A percentile compares a stretch with the other conserved stretches of the same genome.
Conservation (phyloP, 495 filamentous ascomycete species). For the Penicillium coprophilum region DNA sequence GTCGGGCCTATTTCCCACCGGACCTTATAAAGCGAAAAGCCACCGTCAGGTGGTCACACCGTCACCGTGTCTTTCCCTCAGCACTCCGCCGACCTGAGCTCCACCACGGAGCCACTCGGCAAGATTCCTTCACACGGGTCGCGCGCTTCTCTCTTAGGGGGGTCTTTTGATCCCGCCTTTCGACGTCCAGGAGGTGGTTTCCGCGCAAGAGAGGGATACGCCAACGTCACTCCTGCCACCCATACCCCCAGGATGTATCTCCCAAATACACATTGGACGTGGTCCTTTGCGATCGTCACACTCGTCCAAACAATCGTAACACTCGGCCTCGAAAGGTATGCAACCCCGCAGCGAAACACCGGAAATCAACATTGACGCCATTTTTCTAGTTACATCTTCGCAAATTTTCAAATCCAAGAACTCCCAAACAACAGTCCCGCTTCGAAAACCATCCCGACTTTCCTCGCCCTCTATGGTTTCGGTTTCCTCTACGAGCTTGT, state of each 20-base stretch:
- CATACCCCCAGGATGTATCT: slow-evolving; percentile 57
- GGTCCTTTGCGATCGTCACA: slow-evolving; percentile 75
- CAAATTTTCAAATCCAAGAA: slow-evolving; percentile 70
- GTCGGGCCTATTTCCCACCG: slow-evolving; percentile 11
- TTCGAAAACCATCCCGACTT: slow-evolving; percentile 75
- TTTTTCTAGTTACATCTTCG: slow-evolving; percentile 44
- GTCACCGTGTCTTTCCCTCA: slow-evolving; percentile 41
- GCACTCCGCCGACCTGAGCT: slow-evolving; percentile 35
- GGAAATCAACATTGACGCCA: not conserved
- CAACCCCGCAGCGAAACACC: slow-evolving; percentile 13
- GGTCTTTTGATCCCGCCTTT: slow-evolving; percentile 54
- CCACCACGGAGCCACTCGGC: slow-evolving; percentile 49
- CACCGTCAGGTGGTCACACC: slow-evolving; percentile 38
- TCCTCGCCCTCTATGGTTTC: slow-evolving; percentile 95
- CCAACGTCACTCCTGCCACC: slow-evolving; percentile 31
- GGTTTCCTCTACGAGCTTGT: slow-evolving; percentile 89
- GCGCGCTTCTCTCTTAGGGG: slow-evolving; percentile 64
- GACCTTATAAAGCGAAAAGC: slow-evolving; percentile 21
- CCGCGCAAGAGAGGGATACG: slow-evolving; percentile 56
- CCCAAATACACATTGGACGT: slow-evolving; percentile 82
- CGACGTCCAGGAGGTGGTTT: slow-evolving; percentile 51
- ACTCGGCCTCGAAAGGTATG: slow-evolving; percentile 84
- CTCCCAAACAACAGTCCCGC: slow-evolving; percentile 38
- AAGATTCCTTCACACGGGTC: slow-evolving; percentile 63
- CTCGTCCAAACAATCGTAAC: slow-evolving; percentile 74